phyloP scores from a whole-genome alignment of 2,329 filamentous ascomycete species.

The Diaporthe destruens region DNA sequence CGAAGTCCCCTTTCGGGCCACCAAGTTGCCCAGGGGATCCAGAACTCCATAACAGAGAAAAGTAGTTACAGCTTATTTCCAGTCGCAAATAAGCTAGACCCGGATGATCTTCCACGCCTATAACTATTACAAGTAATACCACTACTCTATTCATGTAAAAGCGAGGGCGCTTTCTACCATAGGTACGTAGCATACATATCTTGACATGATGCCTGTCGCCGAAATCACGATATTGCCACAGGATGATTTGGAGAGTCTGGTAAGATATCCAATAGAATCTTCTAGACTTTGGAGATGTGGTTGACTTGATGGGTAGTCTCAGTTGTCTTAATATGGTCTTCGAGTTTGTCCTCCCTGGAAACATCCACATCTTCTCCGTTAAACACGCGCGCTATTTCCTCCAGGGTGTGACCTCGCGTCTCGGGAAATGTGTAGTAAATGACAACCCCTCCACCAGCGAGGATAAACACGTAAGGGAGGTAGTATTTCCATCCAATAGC shows the following conservation, averaged over 20 bases:
- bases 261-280: not conserved
- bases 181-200: too few species aligned
- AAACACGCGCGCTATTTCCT: slow-evolving; percentile 17
- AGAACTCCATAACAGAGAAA: too few species aligned
- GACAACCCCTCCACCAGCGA: slow-evolving; percentile 6
- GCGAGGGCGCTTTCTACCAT: too few species aligned
- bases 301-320: not conserved
- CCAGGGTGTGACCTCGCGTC: slow-evolving; percentile 15
- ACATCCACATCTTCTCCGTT: not conserved
- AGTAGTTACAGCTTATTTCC: too few species aligned
- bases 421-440: slow-evolving; percentile 44
- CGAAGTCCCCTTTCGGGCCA: slow-evolving; percentile 38
- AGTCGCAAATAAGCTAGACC: too few species aligned
- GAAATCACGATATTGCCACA: not conserved
- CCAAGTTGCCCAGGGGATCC: slow-evolving; percentile 30
- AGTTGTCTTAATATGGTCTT: not conserved
- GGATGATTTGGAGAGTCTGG: not conserved
- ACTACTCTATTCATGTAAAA: too few species aligned
- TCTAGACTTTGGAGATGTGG: not conserved
- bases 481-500: slow-evolving; percentile 45
- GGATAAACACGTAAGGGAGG: slow-evolving; percentile 42
- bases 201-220: not conserved
- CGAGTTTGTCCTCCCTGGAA: not conserved
- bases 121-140: too few species aligned
- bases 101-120: too few species aligned